Evolutionary conservation across 2,329 filamentous ascomycete species (phyloP).

Genomic region (Fusarium sacchari): DNA sequence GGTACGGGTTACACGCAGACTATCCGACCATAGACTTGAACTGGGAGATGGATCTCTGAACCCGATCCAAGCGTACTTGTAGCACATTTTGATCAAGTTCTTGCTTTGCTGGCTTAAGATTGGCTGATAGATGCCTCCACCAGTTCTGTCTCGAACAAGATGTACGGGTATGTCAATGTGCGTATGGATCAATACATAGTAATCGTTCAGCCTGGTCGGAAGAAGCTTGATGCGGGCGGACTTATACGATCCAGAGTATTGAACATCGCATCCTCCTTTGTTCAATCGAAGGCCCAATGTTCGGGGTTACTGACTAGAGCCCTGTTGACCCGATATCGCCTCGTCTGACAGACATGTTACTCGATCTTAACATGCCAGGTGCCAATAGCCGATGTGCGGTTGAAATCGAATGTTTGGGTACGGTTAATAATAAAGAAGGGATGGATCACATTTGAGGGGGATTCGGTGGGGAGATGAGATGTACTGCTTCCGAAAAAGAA

Average conservation of each 20-base stretch:
- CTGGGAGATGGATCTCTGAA: neutral
- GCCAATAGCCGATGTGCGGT: slow-evolving; percentile 9
- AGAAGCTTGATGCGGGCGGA: neutral
- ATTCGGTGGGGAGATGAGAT: slow-evolving; percentile 2
- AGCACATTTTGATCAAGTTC: neutral
- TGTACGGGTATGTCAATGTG: neutral
- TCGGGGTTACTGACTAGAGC: neutral
- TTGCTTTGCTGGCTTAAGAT: neutral
- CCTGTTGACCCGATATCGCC: slow-evolving; percentile 1
- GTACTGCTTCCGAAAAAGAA: slow-evolving; percentile 8
- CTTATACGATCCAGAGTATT: neutral
- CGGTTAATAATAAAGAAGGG: neutral
- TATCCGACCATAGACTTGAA: slow-evolving; percentile 1
- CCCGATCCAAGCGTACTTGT: neutral
- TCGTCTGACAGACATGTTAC: slow-evolving; percentile 8
- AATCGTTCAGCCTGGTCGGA: neutral
- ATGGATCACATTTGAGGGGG: slow-evolving; percentile 14
- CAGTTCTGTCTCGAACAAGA: neutral
- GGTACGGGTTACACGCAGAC: slow-evolving; percentile 27
- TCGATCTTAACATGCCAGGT: slow-evolving; percentile 1
- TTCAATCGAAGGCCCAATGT: neutral
- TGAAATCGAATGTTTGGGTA: slow-evolving; percentile 8
- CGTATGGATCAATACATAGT: neutral
- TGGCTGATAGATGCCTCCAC: neutral
- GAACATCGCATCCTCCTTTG: neutral